Base-by-base conservation (phyloP, 768 basidiomycete genomes). In the Nidularia sp. region DNA sequence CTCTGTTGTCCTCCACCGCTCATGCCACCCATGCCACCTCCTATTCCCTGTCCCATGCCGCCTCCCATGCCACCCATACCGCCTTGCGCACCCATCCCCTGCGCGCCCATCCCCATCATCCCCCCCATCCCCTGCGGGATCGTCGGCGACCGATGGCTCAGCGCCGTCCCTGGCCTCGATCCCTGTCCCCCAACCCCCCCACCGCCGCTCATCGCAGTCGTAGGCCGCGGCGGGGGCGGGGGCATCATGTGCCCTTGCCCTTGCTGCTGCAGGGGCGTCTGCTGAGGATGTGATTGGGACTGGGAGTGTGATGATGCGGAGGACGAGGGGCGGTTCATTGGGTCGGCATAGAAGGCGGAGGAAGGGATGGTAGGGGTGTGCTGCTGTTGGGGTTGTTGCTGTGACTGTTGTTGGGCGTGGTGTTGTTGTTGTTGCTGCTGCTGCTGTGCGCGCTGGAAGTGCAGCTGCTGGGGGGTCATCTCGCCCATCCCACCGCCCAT, bases 121-220 rank as follows among this genome's bases (percentile, higher is more conserved):
- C n/a, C n/a, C n/a, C n/a, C n/a, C n/a, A n/a, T n/a, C n/a, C n/a
- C n/a, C n/a, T n/a, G n/a, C 0, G 64, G 63, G 42, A 65, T 64
- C 6, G 61, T 63, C 7, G 67, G 67, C 3, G 67, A 66, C 31
- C 65, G 62, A 47, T 60, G 60, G 18, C 54, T 49, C 46, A 58
- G 10, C n/a, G 58, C 49, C 1, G 61, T 59, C 25, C 52, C 51
- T 5, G 57, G 59, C 25, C 61, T 47, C 34, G 60, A 61, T 10
- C 10, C 10, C 7, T 22, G 9, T 7, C 8, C 18, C 22, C 22
- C 10, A 7, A 6, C 10, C 8, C 51, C 46, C 54, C 47, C 48
- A 34, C 54, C 56, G 12, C 54, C 53, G n/a, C n/a, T n/a, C n/a
- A n/a, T n/a, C 7, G 56, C 56, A 0, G 56, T 57, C 25, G 56